Evolutionary conservation across 176 grass and related monocot genomes (phyloP).

Genomic region (Phyllostachys edulis): DNA sequence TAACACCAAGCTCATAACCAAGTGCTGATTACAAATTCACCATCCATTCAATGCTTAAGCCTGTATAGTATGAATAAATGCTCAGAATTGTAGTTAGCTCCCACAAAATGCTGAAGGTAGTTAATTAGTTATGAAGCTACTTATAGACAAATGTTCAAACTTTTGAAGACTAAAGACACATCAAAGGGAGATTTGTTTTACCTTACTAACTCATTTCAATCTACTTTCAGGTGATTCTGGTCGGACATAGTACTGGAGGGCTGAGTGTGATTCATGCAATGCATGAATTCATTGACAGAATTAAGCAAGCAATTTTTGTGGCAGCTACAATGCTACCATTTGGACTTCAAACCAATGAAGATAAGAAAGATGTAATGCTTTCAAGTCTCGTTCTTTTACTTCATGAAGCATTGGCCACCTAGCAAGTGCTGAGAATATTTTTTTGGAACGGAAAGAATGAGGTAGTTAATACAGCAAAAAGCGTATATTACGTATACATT

Average conservation of each 20-base stretch:
- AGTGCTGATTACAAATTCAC: not conserved
- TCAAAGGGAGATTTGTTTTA: not conserved
- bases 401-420: not conserved
- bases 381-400: not conserved
- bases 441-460: not conserved
- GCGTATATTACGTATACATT: not conserved
- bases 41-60: not conserved
- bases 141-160: not conserved
- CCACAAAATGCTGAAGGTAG: not conserved
- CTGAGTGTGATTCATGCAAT: constrained; percentile 62
- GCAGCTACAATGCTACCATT: constrained; percentile 73
- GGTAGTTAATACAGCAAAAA: not conserved
- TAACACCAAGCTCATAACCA: not conserved
- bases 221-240: constrained; percentile 46
- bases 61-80: not conserved
- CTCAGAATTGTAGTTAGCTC: not conserved
- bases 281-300: constrained; percentile 50
- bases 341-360: constrained; percentile 58
- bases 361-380: constrained; percentile 49
- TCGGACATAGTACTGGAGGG: constrained; percentile 60
- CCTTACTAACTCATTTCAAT: not conserved
- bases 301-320: constrained; percentile 53
- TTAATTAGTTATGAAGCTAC: not conserved
- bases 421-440: constrained; percentile 4
- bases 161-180: not conserved